Conservation (phyloP, 192 early-diverging fungal genomes). For the Linnemannia exigua region DNA sequence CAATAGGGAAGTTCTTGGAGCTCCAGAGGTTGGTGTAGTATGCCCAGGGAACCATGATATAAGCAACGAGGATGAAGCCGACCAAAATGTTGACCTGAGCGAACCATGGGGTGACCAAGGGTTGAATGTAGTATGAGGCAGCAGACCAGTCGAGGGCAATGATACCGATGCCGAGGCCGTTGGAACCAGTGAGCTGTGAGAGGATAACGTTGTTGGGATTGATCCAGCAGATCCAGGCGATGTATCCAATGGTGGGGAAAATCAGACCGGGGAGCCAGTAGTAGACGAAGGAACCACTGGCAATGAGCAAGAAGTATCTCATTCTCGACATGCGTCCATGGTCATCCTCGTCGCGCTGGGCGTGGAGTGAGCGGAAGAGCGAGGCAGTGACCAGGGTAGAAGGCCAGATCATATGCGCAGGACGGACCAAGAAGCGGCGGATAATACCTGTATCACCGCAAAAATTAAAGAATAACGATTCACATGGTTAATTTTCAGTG, state of each 20-base stretch:
- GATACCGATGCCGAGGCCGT: conserved; percentile 53
- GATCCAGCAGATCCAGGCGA: conserved; percentile 65
- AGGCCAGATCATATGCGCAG: conserved; percentile 80
- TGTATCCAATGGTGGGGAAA: conserved; percentile 56
- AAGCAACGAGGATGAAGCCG: conserved; percentile 58
- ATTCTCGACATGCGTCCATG: conserved; percentile 55
- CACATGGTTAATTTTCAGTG: background rate
- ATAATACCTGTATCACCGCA: conserved; percentile 13
- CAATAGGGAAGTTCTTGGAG: conserved; percentile 56
- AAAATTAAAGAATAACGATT: background rate
- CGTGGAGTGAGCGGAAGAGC: conserved; percentile 82
- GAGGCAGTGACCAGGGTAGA: conserved; percentile 69
- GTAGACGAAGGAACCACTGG: conserved; percentile 58
- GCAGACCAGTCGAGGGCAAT: conserved; percentile 60
- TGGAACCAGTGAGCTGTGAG: conserved; percentile 52
- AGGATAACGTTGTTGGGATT: conserved; percentile 48
- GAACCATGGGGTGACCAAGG: conserved; percentile 59
- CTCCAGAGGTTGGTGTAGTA: conserved; percentile 61
- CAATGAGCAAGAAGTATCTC: conserved; percentile 58
- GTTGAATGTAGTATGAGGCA: conserved; percentile 31
- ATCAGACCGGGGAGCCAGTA: conserved; percentile 63
- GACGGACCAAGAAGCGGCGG: conserved; percentile 70
- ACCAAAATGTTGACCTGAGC: conserved; percentile 57
- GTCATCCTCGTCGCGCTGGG: conserved; percentile 20
- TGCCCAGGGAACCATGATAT: conserved; percentile 46